Conservation (phyloP, 2,329 filamentous ascomycete species). For the Didymosphaeria variabile region DNA sequence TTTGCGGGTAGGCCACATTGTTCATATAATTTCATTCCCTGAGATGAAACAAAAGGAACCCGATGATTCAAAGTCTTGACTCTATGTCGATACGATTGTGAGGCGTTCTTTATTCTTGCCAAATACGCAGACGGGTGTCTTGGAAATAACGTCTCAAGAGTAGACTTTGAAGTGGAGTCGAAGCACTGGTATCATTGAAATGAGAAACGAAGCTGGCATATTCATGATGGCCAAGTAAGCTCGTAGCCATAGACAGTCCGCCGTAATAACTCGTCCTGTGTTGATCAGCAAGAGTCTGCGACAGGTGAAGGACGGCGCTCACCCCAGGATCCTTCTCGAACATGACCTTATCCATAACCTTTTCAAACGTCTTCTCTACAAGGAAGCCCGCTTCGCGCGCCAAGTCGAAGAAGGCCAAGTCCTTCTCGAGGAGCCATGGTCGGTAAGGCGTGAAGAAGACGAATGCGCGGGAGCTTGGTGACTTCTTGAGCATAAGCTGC, state of each 20-base stretch:
- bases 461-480: constrained; percentile 69
- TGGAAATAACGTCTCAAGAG: neutral
- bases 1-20: neutral
- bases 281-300: neutral
- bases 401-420: constrained; percentile 85
- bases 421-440: constrained; percentile 86
- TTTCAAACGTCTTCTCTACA: constrained; percentile 83
- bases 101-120: no score
- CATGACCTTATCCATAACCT: constrained; percentile 83
- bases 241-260: constrained; percentile 85
- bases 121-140: no score
- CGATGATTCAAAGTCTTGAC: no score
- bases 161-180: neutral
- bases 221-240: constrained; percentile 65
- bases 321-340: constrained; percentile 88
- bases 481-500: constrained; percentile 68
- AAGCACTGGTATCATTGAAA: neutral
- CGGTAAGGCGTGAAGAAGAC: constrained; percentile 96
- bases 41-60: no score
- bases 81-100: no score
- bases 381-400: constrained; percentile 74
- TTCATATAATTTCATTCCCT: neutral
- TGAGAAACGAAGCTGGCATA: no score
- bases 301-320: constrained; percentile 38
- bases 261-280: constrained; percentile 76